Evolutionary conservation across 2,329 filamentous ascomycete genomes (phyloP), one percentile per base, ranked within the genome.

Genomic region (Hysterium pulicare): DNA sequence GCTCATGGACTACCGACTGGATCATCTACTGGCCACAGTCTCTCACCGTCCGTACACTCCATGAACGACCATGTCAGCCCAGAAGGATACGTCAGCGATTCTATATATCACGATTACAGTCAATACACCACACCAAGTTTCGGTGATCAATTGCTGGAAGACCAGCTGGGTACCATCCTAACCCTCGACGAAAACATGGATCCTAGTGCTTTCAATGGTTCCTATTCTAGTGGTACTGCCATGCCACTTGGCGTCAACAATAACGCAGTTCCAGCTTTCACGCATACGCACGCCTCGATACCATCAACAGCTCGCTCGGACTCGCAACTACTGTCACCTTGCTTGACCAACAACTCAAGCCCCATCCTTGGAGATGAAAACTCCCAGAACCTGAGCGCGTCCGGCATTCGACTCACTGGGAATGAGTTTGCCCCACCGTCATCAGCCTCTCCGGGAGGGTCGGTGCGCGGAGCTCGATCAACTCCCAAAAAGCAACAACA

Each of bases 21-120:
- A 33, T 47, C 50, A 13, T 54, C 52, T 37, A 55, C 55, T 42
- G 59, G 56, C 23, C 57, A 61, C 30, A 61, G 54, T 38, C 50
- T 62, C 26, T 69, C 66, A 6, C 65, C 66, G 19, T 62, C 62
- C 21, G 40, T 35, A 15, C 59, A 62, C 41, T 67, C 65, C n/a
- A 38, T 44, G 15, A 54, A 61, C 42, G 66, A 68, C 26, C 58
- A 68, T 33, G 48, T 67, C 24, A 69, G 64, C 36, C 62, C 65
- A 7, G 61, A 67, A 31, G 55, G 59, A 11, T 66, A 66, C 38
- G 46, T 58, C 40, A 65, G 59, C 41, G 63, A 67, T 38, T 52
- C 57, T 15, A 62, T 50, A 37, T 57, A 62, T 32, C 55, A 57
- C 17, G 57, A 64, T 24, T 40, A 54, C 19, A 64, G 58, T 48